These are phyloP conservation scores for Chlamydomonas asymmetrica DNA, from an alignment of 139 green algal genomes.

Conservation along the genomic window DNA sequence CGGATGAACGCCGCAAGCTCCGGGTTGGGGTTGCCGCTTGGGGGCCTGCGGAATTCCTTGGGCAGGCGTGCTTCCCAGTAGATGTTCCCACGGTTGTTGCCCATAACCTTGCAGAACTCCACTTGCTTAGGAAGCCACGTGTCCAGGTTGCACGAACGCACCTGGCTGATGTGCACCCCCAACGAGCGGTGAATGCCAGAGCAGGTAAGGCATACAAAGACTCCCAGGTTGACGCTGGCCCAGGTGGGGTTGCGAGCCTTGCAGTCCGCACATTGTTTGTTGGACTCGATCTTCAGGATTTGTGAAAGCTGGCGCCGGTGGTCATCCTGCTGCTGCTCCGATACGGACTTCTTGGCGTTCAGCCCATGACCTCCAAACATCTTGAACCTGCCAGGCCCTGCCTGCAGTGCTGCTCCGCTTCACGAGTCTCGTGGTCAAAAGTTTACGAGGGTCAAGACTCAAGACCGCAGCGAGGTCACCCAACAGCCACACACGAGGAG, in stretches of 20 bases:
- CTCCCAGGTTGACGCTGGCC: slow-evolving; percentile 82
- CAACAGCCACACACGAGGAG: too few relatives aligned
- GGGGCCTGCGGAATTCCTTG: slow-evolving; percentile 65
- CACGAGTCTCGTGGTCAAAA: too few relatives aligned
- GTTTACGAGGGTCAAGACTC: too few relatives aligned
- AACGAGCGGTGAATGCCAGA: slow-evolving; percentile 85
- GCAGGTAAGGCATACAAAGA: slow-evolving; percentile 92
- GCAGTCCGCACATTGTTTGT: slow-evolving; percentile 84
- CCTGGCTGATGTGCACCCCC: slow-evolving; percentile 88
- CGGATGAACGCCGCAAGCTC: slow-evolving; percentile 85
- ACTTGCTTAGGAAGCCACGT: slow-evolving; percentile 93
- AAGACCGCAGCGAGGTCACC: too few relatives aligned
- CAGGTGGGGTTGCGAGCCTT: slow-evolving; percentile 74
- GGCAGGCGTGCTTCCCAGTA: slow-evolving; percentile 89
- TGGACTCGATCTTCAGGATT: slow-evolving; percentile 78
- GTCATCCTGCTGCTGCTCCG: slow-evolving; percentile 73
- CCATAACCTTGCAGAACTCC: slow-evolving; percentile 82
- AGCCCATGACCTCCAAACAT: too few relatives aligned
- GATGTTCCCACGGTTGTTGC: slow-evolving; percentile 74
- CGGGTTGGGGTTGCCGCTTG: slow-evolving; percentile 56
- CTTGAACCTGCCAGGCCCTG: too few relatives aligned
- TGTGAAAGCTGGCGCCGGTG: slow-evolving; percentile 71
- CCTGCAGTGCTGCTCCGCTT: too few relatives aligned
- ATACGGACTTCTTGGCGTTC: slow-evolving; percentile 74
- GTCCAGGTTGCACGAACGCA: slow-evolving; percentile 86